These are phyloP conservation scores for Dothistroma pini DNA, from an alignment of 2,329 filamentous ascomycete species.

Conservation along the genomic window DNA sequence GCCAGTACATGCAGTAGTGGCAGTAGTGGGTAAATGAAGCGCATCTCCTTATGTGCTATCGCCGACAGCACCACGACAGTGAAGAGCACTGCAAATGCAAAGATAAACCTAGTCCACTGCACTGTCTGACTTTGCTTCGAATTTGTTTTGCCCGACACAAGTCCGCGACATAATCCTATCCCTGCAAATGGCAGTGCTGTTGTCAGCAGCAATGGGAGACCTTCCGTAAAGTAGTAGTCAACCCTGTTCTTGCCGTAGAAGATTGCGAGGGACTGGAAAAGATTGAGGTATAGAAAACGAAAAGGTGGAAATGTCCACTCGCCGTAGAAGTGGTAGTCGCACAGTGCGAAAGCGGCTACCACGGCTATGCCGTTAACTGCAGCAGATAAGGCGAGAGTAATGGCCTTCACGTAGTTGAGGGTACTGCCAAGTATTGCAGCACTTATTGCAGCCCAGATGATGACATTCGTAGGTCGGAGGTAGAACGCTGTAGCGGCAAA, in stretches of 20 bases:
- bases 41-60: slow-evolving; percentile 93
- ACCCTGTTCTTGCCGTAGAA: slow-evolving; percentile 90
- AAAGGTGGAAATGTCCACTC: slow-evolving; percentile 85
- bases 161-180: slow-evolving; percentile 55
- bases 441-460: slow-evolving; percentile 75
- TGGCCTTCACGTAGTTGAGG: slow-evolving; percentile 31
- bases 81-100: slow-evolving; percentile 55
- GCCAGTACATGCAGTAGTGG: slow-evolving; percentile 80
- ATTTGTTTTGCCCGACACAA: neutral
- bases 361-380: slow-evolving; percentile 67
- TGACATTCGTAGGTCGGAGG: slow-evolving; percentile 80
- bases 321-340: slow-evolving; percentile 62
- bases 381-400: slow-evolving; percentile 47
- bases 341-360: slow-evolving; percentile 57
- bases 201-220: slow-evolving; percentile 79
- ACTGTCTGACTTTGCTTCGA: slow-evolving; percentile 5
- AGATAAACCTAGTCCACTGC: slow-evolving; percentile 39
- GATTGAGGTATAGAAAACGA: slow-evolving; percentile 85
- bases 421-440: slow-evolving; percentile 50
- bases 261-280: slow-evolving; percentile 78
- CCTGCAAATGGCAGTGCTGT: slow-evolving; percentile 75
- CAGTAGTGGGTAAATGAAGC: slow-evolving; percentile 91
- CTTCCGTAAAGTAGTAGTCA: slow-evolving; percentile 93
- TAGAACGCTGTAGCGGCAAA: slow-evolving; percentile 80
- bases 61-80: slow-evolving; percentile 65